A percentile compares a stretch with the other conserved stretches of the same genome.
These are phyloP conservation scores for Paspalum vaginatum DNA, from an alignment of 176 grass and related monocot genomes.

Conservation along the genomic window DNA sequence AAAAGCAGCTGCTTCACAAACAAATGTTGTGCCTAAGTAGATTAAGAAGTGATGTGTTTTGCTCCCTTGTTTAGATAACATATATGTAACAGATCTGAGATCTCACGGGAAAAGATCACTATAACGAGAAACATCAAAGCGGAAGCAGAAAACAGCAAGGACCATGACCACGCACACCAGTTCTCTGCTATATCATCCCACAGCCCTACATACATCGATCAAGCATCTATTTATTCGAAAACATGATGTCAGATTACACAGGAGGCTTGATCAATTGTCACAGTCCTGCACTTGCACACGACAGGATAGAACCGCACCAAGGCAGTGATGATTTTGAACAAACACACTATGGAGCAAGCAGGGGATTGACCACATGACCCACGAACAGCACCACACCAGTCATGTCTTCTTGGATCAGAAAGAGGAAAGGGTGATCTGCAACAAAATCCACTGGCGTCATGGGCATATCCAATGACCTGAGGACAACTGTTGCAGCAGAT, in stretches of 20 bases:
- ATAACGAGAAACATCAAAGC: neutral
- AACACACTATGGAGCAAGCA: constrained; percentile 35
- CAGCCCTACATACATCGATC: constrained; percentile 1
- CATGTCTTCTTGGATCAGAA: constrained; percentile 60
- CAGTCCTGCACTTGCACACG: neutral
- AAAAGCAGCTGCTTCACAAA: neutral
- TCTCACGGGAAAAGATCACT: neutral
- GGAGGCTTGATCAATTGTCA: constrained; percentile 26
- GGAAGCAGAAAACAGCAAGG: neutral
- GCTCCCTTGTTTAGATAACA: neutral
- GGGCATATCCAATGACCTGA: constrained; percentile 2
- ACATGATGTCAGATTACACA: constrained; percentile 29
- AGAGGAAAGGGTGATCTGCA: constrained; percentile 61
- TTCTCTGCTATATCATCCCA: neutral
- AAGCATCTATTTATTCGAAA: constrained; percentile 29
- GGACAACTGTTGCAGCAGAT: constrained; percentile 35
- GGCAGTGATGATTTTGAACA: neutral
- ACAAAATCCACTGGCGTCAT: constrained; percentile 42
- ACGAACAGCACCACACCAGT: constrained; percentile 58
- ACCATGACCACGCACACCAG: neutral
- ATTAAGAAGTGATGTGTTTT: neutral
- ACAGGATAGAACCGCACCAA: neutral
- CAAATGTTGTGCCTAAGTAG: neutral
- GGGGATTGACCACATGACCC: constrained; percentile 55
- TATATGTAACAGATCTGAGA: neutral